Evolutionary conservation across 148 eudicot species (phyloP).

Genomic region (Gaultheria prostrata): DNA sequence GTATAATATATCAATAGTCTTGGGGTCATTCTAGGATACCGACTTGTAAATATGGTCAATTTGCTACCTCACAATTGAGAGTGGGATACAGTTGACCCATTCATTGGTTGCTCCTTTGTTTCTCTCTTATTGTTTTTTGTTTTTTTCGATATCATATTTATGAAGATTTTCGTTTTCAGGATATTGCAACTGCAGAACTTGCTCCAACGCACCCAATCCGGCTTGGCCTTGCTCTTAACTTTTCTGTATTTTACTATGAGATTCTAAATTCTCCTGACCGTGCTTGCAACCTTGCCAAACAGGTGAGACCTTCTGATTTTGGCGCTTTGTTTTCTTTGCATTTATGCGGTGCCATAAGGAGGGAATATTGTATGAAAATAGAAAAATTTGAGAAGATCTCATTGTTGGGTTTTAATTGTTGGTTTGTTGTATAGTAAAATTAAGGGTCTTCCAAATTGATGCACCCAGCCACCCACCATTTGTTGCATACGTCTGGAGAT

Average conservation of each 20-base stretch:
- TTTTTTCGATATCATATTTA: background rate
- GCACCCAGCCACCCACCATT: background rate
- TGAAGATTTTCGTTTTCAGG: conserved; percentile 1
- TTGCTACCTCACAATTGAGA: background rate
- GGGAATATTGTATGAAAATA: background rate
- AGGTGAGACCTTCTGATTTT: conserved; percentile 3
- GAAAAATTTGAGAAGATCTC: background rate
- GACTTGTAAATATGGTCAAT: background rate
- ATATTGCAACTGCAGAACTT: conserved; percentile 14
- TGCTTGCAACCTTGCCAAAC: background rate
- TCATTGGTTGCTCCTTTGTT: background rate
- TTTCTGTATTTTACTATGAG: conserved; percentile 13
- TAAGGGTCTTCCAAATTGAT: background rate
- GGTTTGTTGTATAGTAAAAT: background rate
- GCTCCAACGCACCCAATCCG: conserved; percentile 18
- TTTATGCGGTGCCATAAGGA: background rate
- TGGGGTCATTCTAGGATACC: background rate
- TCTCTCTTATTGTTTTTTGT: background rate
- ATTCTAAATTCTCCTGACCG: conserved; percentile 9
- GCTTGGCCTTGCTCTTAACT: conserved; percentile 11
- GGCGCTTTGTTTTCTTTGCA: background rate
- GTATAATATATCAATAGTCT: background rate
- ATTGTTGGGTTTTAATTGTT: background rate
- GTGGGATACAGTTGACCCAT: background rate
- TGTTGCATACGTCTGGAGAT: background rate